Evolutionary conservation across 78 protist species (phyloP).

Genomic region (Dictyostelium intermedium): DNA sequence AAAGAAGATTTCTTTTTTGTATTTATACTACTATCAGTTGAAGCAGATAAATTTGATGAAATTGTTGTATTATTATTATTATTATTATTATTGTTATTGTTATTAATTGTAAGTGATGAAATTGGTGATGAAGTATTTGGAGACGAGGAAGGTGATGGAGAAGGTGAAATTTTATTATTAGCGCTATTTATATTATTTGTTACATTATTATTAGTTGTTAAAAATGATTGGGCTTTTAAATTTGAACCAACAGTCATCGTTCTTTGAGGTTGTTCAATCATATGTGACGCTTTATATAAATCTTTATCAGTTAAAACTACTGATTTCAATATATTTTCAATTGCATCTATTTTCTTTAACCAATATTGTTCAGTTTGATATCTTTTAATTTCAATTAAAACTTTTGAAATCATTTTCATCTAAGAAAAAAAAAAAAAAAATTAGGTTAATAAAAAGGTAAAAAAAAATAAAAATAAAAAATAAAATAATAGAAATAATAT

Average conservation of each 20-base stretch:
- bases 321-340: conserved; percentile 28
- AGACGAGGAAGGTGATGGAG: not conserved
- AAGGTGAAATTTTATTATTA: not conserved
- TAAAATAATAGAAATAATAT: not conserved
- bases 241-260: not conserved
- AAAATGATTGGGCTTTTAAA: not conserved
- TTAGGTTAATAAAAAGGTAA: no score
- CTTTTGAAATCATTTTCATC: conserved; percentile 66
- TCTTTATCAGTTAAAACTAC: conserved; percentile 51
- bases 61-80: not conserved
- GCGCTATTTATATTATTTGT: no score
- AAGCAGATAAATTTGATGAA: not conserved
- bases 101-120: not conserved
- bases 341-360: conserved; percentile 32
- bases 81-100: not conserved
- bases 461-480: not conserved
- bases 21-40: not conserved
- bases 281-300: conserved; percentile 43
- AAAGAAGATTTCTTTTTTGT: not conserved
- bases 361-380: conserved; percentile 66
- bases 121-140: not conserved
- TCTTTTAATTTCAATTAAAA: conserved; percentile 47
- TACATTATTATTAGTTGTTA: not conserved
- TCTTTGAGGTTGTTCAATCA: conserved; percentile 51
- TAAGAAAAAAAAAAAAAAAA: not conserved